Conservation (phyloP, 768 basidiomycete species). For the Leccinum incarnatum region DNA sequence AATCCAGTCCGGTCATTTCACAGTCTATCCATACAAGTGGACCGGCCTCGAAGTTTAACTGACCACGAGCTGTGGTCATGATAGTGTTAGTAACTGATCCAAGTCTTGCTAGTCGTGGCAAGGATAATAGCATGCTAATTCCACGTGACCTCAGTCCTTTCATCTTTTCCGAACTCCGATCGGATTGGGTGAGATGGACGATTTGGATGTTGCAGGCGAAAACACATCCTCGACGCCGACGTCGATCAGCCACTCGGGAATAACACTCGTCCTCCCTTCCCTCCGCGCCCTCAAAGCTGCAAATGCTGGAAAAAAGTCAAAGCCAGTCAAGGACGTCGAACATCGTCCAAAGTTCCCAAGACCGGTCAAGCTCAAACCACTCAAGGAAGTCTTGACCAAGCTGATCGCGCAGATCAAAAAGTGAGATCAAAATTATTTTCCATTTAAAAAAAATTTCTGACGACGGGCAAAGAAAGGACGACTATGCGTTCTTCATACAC, state of each 20-base stretch:
- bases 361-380: slow-evolving; percentile 72
- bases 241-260: slow-evolving; percentile 40
- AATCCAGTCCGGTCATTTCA: slow-evolving; percentile 81
- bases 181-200: slow-evolving; percentile 28
- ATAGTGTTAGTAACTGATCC: too few species aligned
- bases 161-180: background rate
- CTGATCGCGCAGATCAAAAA: slow-evolving; percentile 74
- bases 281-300: slow-evolving; percentile 58
- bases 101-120: too few species aligned
- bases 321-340: slow-evolving; percentile 33
- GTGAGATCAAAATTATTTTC: slow-evolving; percentile 45
- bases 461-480: slow-evolving; percentile 60
- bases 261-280: slow-evolving; percentile 68
- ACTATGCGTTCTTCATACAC: slow-evolving; percentile 77
- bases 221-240: slow-evolving; percentile 31
- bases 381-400: slow-evolving; percentile 69
- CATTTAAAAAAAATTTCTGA: slow-evolving; percentile 8
- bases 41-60: slow-evolving; percentile 9
- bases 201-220: slow-evolving; percentile 29
- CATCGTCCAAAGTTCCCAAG: slow-evolving; percentile 38
- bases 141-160: background rate
- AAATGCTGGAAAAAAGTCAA: slow-evolving; percentile 50
- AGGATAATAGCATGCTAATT: background rate
- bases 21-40: slow-evolving; percentile 70
- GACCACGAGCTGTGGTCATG: background rate